Conservation (phyloP, 306 rosid species). For the Vigna trinervia region DNA sequence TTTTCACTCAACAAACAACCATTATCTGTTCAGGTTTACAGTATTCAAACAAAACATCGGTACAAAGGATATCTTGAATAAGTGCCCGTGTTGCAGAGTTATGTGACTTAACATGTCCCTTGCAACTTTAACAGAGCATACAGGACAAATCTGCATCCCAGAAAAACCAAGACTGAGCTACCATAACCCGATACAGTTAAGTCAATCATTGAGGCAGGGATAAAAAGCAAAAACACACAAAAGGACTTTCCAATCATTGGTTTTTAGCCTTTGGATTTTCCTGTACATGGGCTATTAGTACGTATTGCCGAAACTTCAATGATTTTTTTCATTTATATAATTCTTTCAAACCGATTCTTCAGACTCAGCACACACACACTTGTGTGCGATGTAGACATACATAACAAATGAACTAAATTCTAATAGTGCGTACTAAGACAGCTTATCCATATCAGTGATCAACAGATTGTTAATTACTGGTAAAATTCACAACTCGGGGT, state of each 20-base stretch:
- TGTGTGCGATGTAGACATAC: neutral
- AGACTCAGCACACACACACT: constrained; percentile 7
- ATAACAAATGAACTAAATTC: neutral
- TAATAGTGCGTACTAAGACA: constrained; percentile 14
- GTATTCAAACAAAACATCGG: constrained; percentile 20
- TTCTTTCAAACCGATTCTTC: constrained; percentile 19
- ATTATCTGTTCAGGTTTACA: neutral
- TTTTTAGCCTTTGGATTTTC: constrained; percentile 28
- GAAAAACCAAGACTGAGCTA: constrained; percentile 43
- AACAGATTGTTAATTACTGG: neutral
- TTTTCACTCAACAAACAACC: constrained; percentile 22
- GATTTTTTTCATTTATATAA: neutral
- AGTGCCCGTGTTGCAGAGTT: constrained; percentile 90
- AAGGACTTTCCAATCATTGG: constrained; percentile 4
- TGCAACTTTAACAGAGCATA: constrained; percentile 90
- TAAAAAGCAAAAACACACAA: constrained; percentile 17
- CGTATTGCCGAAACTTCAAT: neutral
- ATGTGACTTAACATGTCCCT: constrained; percentile 93
- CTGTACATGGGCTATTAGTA: constrained; percentile 2
- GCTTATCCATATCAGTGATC: constrained; percentile 9
- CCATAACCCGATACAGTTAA: constrained; percentile 39
- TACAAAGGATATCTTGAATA: constrained; percentile 91
- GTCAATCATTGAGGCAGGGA: constrained; percentile 19
- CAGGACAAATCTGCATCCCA: constrained; percentile 82
- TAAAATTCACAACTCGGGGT: neutral